Base-by-base conservation (phyloP, 192 early-diverging fungal genomes). In the Lobosporangium transversale region DNA sequence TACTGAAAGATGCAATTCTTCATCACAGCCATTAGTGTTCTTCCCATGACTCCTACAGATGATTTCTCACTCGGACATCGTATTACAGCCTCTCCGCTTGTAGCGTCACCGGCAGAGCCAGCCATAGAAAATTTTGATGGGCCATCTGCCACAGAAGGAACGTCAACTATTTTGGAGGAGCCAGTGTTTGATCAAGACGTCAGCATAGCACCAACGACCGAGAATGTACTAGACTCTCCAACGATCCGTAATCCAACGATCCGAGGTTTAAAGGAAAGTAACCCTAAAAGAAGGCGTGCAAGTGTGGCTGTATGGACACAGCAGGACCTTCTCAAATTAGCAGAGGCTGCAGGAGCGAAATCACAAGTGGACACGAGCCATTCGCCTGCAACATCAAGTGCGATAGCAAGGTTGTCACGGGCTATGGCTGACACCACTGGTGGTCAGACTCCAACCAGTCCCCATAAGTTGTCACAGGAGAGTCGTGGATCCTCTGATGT, bases 231-330 rank as follows among this genome's bases (percentile, higher is more conserved):
- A n/a, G 84, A 86, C 3, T 80, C 80, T 11, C 79, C 82, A 0
- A 45, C 53, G 29, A 65, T 58, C 14, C 71, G 78, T 4, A 63
- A 69, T 24, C 76, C 65, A n/a, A 66, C 81, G 1, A 78, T 82
- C 11, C 53, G 52, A 9, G 53, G 70, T 17, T 40, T 83, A 1
- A 67, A 73, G 26, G 61, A 66, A 23, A 71, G 66, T n/a, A 80
- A 57, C 17, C 79, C 68, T 0, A 66, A 74, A 37, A 69, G 71
- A 36, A 47, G 93, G 42, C 74, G 91, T 20, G 89, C 82, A 23
- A 91, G 89, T 49, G 90, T 94, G 8, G 93, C 93, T 3, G 91
- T 94, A 2, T 94, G 93, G 93, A 80, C 87, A 0, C 92, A 94
- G 57, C 87, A 89, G 43, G 70, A 85, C 12, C 66, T 94, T 4